Evolutionary conservation across 352 stramenopile species (phyloP).

Genomic region (Globisporangium ultimum): DNA sequence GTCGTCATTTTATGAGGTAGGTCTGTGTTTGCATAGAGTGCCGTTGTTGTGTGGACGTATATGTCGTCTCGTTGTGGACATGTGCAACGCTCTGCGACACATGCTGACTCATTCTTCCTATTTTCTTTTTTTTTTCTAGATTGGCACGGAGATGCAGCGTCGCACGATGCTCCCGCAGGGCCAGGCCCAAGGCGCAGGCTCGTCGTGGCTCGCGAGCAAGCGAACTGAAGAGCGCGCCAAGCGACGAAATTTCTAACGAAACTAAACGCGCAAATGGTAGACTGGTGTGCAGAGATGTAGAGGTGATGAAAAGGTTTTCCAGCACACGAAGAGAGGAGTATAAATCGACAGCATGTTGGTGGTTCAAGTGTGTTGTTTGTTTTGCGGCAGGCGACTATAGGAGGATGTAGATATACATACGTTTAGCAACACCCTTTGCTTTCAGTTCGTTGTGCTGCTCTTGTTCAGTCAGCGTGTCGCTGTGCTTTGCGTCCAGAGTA

Average conservation of each 20-base stretch:
- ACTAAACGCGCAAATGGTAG: background rate
- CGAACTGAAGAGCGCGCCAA: conserved; percentile 82
- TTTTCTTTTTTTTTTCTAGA: conserved; percentile 28
- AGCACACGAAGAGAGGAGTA: too few relatives aligned
- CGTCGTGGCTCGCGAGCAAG: conserved; percentile 80
- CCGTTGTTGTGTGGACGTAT: background rate
- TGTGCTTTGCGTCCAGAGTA: background rate
- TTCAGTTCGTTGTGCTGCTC: conserved; percentile 1
- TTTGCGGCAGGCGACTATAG: too few relatives aligned
- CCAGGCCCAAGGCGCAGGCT: conserved; percentile 35
- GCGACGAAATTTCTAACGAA: conserved; percentile 53
- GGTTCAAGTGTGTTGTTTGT: too few relatives aligned
- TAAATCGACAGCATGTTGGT: too few relatives aligned
- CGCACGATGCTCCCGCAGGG: conserved; percentile 85
- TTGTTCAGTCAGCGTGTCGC: too few relatives aligned
- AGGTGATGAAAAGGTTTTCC: too few relatives aligned
- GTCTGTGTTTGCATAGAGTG: background rate
- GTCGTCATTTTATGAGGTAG: conserved; percentile 87
- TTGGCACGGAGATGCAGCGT: conserved; percentile 85
- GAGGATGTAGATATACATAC: too few relatives aligned
- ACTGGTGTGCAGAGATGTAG: background rate
- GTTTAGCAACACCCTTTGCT: background rate
- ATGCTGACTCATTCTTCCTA: background rate
- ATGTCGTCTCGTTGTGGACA: background rate
- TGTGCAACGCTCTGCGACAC: background rate